Base-by-base conservation (phyloP, 345 rosid genomes). In the Cardamine occulta region DNA sequence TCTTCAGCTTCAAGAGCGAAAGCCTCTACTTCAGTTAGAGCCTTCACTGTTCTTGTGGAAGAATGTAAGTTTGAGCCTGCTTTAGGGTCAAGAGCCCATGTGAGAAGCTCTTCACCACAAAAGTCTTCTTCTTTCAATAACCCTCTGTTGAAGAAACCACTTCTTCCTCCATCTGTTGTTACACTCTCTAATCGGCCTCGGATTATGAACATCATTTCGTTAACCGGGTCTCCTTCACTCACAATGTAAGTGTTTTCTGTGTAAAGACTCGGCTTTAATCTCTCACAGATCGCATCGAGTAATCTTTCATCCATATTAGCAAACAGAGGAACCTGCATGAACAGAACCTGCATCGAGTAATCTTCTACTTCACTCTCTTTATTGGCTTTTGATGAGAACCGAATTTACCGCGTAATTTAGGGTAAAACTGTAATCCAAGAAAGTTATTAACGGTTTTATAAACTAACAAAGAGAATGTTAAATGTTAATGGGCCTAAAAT, bases 41-140 rank as follows among this genome's bases (percentile, higher is more conserved):
- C 93, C 77, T 63, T 80, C 45, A 92, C 97, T 1, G 97, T 92
- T 47, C 97, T 82, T 11, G 97, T 92, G 35, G 97, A 92, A 34
- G 92, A 84, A 54, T 96, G 97, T 58, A 92, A 86, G 80, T 84
- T 92, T 14, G 81, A 80, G 42, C 87, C 92, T 0, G 96, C 81
- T 80, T 87, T 89, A 53, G 97, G 97, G 65, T 89, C 97, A 63
- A 92, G 81, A 17, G 97, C 97, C 97, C 97, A 92, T n/a, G 97
- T 92, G 31, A 92, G 75, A 72, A 92, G 88, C 81, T 92, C 97
- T 84, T 92, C 97, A 0, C 97, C 97, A 28, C 97, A 92, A 82
- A 92, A 92, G 84, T 40, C 40, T 82, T 95, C 96, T 80, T 87
- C 94, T 77, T 88, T 87, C 68, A 90, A 68, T 8, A 78, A 74